Conservation (phyloP, 352 stramenopile species). For the Discostella stelligera region DNA sequence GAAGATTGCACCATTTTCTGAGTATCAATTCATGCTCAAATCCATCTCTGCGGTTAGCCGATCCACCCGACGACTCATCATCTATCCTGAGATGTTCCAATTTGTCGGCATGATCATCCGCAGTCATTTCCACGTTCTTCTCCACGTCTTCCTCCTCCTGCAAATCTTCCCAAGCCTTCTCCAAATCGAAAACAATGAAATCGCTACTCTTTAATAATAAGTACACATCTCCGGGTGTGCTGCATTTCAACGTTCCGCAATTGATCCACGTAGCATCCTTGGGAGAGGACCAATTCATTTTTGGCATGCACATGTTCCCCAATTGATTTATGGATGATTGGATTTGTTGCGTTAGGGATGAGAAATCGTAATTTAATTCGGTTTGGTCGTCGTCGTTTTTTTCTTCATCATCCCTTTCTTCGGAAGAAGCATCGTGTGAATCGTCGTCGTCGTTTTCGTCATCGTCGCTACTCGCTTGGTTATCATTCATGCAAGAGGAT, state of each 20-base stretch:
- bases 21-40: constrained; percentile 86
- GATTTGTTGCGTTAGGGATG: constrained; percentile 76
- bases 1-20: constrained; percentile 93
- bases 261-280: constrained; percentile 94
- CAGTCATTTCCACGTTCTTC: neutral
- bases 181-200: constrained; percentile 89
- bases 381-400: constrained; percentile 39
- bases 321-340: constrained; percentile 75
- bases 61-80: neutral
- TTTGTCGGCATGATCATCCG: neutral
- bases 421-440: constrained; percentile 12
- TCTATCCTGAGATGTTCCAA: neutral
- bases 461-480: neutral
- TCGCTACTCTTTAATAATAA: constrained; percentile 80
- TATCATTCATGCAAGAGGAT: constrained; percentile 54
- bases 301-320: constrained; percentile 79
- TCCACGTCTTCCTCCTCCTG: constrained; percentile 42
- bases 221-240: constrained; percentile 75
- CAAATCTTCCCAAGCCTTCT: constrained; percentile 84
- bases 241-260: constrained; percentile 67
- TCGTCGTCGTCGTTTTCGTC: constrained; percentile 15
- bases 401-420: constrained; percentile 38
- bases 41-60: neutral
- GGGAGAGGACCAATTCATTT: constrained; percentile 93
- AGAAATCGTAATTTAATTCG: constrained; percentile 66